Conservation (phyloP, 371 early-diverging fungal genomes). For the Mortierella sp. region DNA sequence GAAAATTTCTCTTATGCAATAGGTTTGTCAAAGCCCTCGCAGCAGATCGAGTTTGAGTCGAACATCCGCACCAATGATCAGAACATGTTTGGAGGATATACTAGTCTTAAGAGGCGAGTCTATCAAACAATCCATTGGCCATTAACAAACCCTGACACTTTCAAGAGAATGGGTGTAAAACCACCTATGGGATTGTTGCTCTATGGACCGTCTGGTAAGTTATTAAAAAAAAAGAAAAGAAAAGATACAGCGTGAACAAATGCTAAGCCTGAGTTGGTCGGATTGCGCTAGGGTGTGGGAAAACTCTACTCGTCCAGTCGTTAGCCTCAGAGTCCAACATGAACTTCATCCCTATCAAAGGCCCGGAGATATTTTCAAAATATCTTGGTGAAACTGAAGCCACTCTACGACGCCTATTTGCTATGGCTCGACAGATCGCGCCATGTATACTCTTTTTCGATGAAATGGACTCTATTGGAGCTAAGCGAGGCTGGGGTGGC, state of each 20-base stretch:
- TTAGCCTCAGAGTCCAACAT: constrained; percentile 76
- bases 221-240: too few relatives aligned
- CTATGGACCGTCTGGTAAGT: constrained; percentile 87
- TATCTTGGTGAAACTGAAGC: constrained; percentile 95
- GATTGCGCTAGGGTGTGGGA: constrained; percentile 80
- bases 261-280: too few relatives aligned
- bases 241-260: too few relatives aligned
- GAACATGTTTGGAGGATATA: constrained; percentile 70
- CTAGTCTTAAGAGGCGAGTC: constrained; percentile 72
- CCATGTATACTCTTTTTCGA: constrained; percentile 95
- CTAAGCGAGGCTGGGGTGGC: constrained; percentile 73
- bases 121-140: constrained; percentile 82
- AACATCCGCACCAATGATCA: constrained; percentile 58
- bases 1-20: constrained; percentile 64
- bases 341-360: constrained; percentile 84
- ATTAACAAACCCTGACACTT: constrained; percentile 70
- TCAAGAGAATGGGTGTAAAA: constrained; percentile 74
- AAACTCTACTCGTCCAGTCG: constrained; percentile 85
- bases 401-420: constrained; percentile 85
- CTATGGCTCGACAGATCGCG: constrained; percentile 80
- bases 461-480: constrained; percentile 89
- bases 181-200: constrained; percentile 87
- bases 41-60: constrained; percentile 65
- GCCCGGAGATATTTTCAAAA: constrained; percentile 87
- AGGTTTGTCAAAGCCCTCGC: constrained; percentile 60